Evolutionary conservation across 108 stramenopile genomes (phyloP), one percentile per base, ranked within the genome.

Genomic region (Chaetoceros tenuissimus): DNA sequence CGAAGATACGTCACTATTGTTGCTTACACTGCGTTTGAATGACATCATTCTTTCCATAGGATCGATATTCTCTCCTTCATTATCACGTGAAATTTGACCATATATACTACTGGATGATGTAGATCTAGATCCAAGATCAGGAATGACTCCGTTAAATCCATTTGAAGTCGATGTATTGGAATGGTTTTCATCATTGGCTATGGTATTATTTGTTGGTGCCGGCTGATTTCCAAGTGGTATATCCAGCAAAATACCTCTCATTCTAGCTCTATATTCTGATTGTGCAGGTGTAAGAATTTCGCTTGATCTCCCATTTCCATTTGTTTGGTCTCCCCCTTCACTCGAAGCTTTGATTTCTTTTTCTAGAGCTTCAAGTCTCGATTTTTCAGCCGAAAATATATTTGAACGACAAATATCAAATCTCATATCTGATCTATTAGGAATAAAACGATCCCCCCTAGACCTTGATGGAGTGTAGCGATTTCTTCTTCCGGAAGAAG

Each of bases 381-480:
- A 16, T 28, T 55, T 58, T 48, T 86, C 85, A 2, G 68, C 81
- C 29, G 76, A 70, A 34, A 81, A 66, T 3, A 90, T 58, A n/a
- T 68, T 68, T 3, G 75, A 60, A 0, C 85, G 89, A 57, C 73
- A 75, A 2, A 90, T 40, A 46, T 87, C 85, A 48, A 89, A 63
- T 59, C 87, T 82, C 83, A 87, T 79, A 40, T 61, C 48, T 10
- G 85, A 76, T 29, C 92, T 83, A 46, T 86, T 85, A 26, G 92
- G 92, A 22, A 93, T 93, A 72, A 89, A 93, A 30, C 92, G 81
- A 80, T 92, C 89, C 8, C 34, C 34, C 8, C 13, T 13, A 40
- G 8, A 40, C 13, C 34, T 5, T 10, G 13, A 13, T 10, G 34
- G 34, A 10, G 34, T 10, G 13, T 10, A 40, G 5, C 34, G 5